Evolutionary conservation across 306 rosid species (phyloP), one percentile per base, ranked within the genome.

Genomic region (Senna tora): DNA sequence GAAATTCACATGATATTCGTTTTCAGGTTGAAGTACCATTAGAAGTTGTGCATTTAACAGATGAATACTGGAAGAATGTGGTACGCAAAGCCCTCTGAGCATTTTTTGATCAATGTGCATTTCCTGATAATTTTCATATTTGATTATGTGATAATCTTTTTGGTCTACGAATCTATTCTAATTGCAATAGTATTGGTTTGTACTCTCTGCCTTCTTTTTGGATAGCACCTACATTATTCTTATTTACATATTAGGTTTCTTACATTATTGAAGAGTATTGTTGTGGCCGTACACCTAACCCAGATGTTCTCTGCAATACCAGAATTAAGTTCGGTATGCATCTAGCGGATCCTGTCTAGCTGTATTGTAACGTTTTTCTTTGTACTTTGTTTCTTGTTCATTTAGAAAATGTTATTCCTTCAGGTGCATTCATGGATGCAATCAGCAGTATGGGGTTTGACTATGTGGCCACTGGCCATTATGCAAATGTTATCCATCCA

Each of bases 391-490:
- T 36, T 36, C 8, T 36, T 36, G 39, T 59, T 76, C 55, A 32
- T 65, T 62, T 59, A 65, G 51, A 17, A 59, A 51, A 16, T 34
- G 0, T 16, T 34, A 16, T 59, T 9, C 49, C 53, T 22, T 77
- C 77, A 94, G 98, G 98, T 83, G 96, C 97, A 13, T 94, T 94
- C 87, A 83, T 94, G 91, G 93, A 94, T 70, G 97, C 98, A 62
- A 87, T 89, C 54, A 72, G 79, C 71, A 67, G 66, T 38, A 89
- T 89, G 97, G 82, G 88, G 14, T 94, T 91, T 78, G 91, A 94
- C 77, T 91, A 86, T 81, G 85, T 94, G 76, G 97, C 97, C 67
- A 89, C 96, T 52, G 97, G 98, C 57, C 98, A 94, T 85, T 94
- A 94, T 79, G 98, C 96, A 4, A 91, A 86, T 53, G 96, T 91